Evolutionary conservation across 1,284 basidiomycete species (phyloP).

Genomic region (Erythrobasidium hasegawianum): DNA sequence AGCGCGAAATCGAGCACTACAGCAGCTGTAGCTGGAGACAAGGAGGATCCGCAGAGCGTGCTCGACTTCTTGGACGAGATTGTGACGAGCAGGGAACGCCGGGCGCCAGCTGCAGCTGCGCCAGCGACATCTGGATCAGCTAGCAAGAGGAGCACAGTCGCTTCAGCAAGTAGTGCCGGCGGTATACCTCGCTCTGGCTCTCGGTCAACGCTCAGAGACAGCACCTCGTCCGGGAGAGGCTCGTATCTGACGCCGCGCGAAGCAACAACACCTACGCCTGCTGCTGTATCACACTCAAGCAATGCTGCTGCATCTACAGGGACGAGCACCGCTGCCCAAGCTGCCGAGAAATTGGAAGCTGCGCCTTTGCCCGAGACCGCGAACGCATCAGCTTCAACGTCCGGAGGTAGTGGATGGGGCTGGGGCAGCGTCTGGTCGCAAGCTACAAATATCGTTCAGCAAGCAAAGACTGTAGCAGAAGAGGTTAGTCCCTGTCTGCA

Average conservation of each 20-base stretch:
- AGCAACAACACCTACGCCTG: neutral
- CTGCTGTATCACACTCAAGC: conserved; percentile 12
- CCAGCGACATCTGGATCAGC: conserved; percentile 15
- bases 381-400: conserved; percentile 6
- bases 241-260: neutral
- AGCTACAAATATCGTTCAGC: conserved; percentile 78
- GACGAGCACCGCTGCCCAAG: conserved; percentile 25
- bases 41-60: conserved; percentile 60
- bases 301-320: conserved; percentile 1
- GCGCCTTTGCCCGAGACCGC: neutral
- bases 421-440: conserved; percentile 73
- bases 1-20: conserved; percentile 27
- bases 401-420: conserved; percentile 52
- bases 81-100: conserved; percentile 51
- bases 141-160: conserved; percentile 30
- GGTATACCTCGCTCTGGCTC: conserved; percentile 26
- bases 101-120: conserved; percentile 58
- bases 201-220: conserved; percentile 5
- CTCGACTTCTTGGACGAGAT: conserved; percentile 92
- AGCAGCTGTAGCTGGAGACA: conserved; percentile 33
- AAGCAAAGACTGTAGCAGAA: conserved; percentile 80
- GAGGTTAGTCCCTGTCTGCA: conserved; percentile 54
- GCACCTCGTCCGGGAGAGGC: neutral
- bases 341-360: conserved; percentile 33
- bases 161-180: neutral